phyloP scores from a whole-genome alignment of 495 filamentous ascomycete species.

The Aspergillus sparsus region DNA sequence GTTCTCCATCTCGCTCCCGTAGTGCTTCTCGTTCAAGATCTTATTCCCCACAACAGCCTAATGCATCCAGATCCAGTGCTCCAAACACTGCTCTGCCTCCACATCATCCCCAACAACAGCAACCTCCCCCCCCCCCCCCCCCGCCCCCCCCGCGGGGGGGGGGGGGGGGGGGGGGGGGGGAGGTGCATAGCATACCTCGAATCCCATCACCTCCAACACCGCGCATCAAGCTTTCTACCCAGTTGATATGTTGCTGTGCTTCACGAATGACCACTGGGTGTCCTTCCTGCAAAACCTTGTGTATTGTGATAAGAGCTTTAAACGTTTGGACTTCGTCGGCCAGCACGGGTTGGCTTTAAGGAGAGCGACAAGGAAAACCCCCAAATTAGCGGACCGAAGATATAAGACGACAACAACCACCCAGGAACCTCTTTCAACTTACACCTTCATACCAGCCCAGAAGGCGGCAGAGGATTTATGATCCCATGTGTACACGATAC shows the following conservation, averaged over 20 bases:
- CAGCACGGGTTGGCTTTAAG: conserved; percentile 79
- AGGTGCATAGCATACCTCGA: conserved; percentile 59
- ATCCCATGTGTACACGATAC: conserved; percentile 99
- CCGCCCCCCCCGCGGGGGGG: neutral
- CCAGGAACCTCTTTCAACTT: conserved; percentile 31
- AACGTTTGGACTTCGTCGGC: conserved; percentile 95
- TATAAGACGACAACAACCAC: neutral
- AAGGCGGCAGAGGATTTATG: conserved; percentile 96
- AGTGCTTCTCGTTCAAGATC: conserved; percentile 45
- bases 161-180: no score
- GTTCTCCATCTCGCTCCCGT: conserved; percentile 30
- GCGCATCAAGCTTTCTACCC: conserved; percentile 90
- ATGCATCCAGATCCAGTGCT: conserved; percentile 31
- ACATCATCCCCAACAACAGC: conserved; percentile 21
- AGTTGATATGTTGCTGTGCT: conserved; percentile 82
- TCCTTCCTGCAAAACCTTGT: conserved; percentile 96
- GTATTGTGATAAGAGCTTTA: conserved; percentile 88
- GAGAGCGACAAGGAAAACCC: neutral
- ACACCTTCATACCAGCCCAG: conserved; percentile 99
- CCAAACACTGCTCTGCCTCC: conserved; percentile 28
- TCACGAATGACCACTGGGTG: conserved; percentile 85
- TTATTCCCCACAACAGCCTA: conserved; percentile 43
- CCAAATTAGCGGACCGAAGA: conserved; percentile 11
- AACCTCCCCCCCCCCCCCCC: conserved; percentile 1
- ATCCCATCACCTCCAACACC: conserved; percentile 83